phyloP scores from a whole-genome alignment of 768 basidiomycete genomes.

The Mycena pura region DNA sequence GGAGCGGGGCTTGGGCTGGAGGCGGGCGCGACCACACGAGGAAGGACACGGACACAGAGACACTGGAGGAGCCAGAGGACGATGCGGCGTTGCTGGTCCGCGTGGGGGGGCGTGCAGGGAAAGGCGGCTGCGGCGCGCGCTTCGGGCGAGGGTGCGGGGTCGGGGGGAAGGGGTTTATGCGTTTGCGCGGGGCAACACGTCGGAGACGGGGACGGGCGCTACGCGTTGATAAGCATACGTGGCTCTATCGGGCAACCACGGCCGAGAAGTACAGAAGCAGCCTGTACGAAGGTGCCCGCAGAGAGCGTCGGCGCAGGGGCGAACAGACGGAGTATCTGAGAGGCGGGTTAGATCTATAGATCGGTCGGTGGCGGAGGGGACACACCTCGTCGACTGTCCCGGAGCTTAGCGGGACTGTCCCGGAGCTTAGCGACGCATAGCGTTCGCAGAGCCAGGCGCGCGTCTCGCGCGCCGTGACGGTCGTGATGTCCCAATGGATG shows the following conservation, averaged over 20 bases:
- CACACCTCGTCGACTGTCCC: slow-evolving; percentile 30
- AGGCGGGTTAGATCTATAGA: no score
- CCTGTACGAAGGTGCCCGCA: slow-evolving; percentile 50
- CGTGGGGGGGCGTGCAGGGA: slow-evolving; percentile 7
- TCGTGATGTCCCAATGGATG: slow-evolving; percentile 30
- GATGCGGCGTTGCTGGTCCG: not conserved
- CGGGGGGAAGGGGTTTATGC: slow-evolving; percentile 12
- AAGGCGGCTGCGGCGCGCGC: slow-evolving; percentile 1
- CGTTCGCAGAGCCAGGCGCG: slow-evolving; percentile 61
- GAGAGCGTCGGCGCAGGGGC: slow-evolving; percentile 44
- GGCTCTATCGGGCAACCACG: not conserved
- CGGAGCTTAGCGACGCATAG: slow-evolving; percentile 40
- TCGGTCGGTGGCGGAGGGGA: not conserved
- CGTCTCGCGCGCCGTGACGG: slow-evolving; percentile 53
- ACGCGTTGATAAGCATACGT: not conserved
- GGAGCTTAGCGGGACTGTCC: no score
- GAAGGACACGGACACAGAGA: not conserved
- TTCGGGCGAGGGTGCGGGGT: slow-evolving; percentile 26
- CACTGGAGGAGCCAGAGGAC: not conserved
- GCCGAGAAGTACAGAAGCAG: not conserved
- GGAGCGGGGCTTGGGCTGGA: no score
- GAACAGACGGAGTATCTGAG: slow-evolving; percentile 46
- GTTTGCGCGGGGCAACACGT: not conserved
- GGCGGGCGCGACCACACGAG: no score
- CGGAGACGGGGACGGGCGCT: not conserved